phyloP scores from a whole-genome alignment of 177 flowering plant genomes.

The Vitis hybrid region DNA sequence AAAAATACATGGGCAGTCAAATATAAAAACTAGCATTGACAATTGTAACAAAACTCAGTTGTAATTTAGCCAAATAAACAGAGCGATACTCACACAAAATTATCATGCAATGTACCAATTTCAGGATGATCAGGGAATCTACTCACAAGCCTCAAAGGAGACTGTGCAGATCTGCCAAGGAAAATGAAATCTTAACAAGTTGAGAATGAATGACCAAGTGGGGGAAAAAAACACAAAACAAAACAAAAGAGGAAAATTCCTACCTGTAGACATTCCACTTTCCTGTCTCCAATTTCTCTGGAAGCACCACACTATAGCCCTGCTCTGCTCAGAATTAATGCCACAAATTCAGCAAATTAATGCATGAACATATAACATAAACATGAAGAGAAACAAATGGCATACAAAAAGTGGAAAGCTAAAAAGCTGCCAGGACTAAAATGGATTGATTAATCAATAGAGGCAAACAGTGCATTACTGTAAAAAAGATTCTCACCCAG shows the following conservation, averaged over 20 bases:
- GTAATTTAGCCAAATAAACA: neutral
- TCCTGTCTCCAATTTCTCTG: conserved; percentile 83
- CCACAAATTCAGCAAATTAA: conserved; percentile 4
- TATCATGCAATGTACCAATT: conserved; percentile 60
- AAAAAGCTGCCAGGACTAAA: too few species aligned
- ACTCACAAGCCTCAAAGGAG: conserved; percentile 51
- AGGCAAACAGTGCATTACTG: too few species aligned
- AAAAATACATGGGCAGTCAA: neutral
- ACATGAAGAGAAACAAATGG: neutral
- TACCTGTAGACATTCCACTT: conserved; percentile 95
- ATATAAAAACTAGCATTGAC: neutral
- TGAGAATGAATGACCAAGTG: neutral
- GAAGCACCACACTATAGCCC: conserved; percentile 89
- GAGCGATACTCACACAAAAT: conserved; percentile 50
- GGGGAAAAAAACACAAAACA: neutral
- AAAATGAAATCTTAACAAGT: neutral
- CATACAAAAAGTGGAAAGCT: too few species aligned
- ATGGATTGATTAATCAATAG: too few species aligned
- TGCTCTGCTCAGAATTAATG: conserved; percentile 50
- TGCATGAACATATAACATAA: neutral
- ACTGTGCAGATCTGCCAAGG: conserved; percentile 44
- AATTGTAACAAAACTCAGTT: too few species aligned
- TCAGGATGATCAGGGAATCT: conserved; percentile 58
- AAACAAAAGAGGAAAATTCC: neutral
- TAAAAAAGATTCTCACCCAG: too few species aligned